These are phyloP conservation scores for Hyaloscypha bicolor DNA, from an alignment of 495 filamentous ascomycete species.

Conservation along the genomic window DNA sequence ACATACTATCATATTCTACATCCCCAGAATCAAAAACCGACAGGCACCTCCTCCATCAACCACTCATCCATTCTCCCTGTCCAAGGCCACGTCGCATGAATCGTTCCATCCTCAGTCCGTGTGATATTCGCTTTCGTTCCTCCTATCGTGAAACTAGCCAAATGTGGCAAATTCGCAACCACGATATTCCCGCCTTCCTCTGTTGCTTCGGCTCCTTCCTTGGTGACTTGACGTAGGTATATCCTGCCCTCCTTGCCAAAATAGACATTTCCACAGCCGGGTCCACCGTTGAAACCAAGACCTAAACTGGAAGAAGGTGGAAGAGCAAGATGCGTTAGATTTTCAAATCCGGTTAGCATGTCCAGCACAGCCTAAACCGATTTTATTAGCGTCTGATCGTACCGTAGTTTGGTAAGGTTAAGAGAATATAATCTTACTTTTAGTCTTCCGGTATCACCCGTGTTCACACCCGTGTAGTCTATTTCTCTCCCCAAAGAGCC, in stretches of 20 bases:
- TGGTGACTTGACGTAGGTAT: conserved; percentile 11
- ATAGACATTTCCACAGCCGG: conserved; percentile 19
- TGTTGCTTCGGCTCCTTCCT: conserved; percentile 9
- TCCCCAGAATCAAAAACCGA: background rate
- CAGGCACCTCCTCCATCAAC: conserved; percentile 10
- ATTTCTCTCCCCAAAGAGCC: background rate
- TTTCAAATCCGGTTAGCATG: conserved; percentile 20
- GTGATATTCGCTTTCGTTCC: conserved; percentile 10
- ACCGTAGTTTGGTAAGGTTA: background rate
- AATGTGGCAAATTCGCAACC: conserved; percentile 13
- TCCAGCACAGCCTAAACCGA: conserved; percentile 20
- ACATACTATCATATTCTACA: background rate
- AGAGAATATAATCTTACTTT: conserved; percentile 8
- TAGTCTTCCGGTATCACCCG: conserved; percentile 3
- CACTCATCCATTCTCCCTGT: conserved; percentile 13
- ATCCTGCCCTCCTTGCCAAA: conserved; percentile 10
- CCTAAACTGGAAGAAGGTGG: conserved; percentile 7
- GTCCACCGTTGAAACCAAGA: conserved; percentile 9
- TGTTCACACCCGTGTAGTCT: background rate
- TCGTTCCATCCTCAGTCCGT: background rate
- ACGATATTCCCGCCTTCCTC: conserved; percentile 14
- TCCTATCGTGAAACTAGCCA: conserved; percentile 17
- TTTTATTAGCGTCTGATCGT: background rate
- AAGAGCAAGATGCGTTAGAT: conserved; percentile 20
- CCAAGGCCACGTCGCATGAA: conserved; percentile 13